Conservation (phyloP, 2,329 filamentous ascomycete species). For the Dryadomyces quercus-mongolicae region DNA sequence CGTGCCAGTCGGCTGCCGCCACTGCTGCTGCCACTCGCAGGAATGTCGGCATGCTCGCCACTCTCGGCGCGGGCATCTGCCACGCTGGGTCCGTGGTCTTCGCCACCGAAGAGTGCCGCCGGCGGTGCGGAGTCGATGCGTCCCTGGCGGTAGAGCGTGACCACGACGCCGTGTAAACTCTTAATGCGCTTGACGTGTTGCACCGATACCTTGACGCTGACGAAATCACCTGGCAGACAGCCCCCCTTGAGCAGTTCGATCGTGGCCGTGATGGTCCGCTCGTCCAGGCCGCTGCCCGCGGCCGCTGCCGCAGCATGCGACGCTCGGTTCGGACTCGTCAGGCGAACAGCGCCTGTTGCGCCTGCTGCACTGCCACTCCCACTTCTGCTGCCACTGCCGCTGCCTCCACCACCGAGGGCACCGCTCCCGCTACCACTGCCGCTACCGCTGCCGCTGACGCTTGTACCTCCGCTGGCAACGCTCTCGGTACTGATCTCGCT, state of each 20-base stretch:
- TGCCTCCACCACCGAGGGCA: neutral
- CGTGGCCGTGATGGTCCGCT: constrained; percentile 75
- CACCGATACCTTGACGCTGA: constrained; percentile 70
- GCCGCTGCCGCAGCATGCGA: neutral
- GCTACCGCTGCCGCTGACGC: constrained; percentile 1
- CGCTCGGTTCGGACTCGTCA: neutral
- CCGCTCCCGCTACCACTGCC: neutral
- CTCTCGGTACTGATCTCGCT: constrained; percentile 65
- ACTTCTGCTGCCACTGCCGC: neutral
- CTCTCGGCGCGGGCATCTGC: neutral
- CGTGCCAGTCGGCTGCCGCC: neutral
- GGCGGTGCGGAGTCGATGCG: constrained; percentile 68
- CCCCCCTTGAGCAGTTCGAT: constrained; percentile 74
- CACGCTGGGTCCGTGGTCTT: neutral
- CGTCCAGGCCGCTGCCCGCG: constrained; percentile 30
- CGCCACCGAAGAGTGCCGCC: constrained; percentile 28
- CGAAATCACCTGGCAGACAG: constrained; percentile 71
- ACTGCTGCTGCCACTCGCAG: neutral
- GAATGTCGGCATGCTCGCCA: neutral
- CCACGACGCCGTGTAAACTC: constrained; percentile 83
- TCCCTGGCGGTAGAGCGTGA: constrained; percentile 84
- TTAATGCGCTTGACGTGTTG: constrained; percentile 83
- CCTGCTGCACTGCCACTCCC: neutral
- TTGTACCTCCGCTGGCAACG: constrained; percentile 39
- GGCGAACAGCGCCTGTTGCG: neutral